phyloP scores from a whole-genome alignment of 2,329 filamentous ascomycete species.

The Talaromyces sp. region DNA sequence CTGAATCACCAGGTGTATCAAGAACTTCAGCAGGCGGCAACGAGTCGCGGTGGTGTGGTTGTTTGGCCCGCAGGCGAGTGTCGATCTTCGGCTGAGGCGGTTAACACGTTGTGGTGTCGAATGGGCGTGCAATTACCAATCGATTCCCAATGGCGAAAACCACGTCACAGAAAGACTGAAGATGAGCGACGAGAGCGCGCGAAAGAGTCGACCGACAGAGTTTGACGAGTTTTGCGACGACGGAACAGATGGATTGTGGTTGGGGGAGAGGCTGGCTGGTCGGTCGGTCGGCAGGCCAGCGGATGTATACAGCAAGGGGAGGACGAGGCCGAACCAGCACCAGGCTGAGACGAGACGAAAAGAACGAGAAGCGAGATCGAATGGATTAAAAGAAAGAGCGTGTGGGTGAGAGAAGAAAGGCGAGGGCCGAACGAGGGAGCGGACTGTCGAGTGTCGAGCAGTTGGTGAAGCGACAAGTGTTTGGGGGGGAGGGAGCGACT shows the following conservation, averaged over 20 bases:
- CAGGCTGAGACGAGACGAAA: slow-evolving; percentile 9
- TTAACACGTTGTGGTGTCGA: not conserved
- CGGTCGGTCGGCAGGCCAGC: not conserved
- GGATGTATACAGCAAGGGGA: slow-evolving; percentile 6
- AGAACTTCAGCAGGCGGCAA: not conserved
- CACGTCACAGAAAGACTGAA: not conserved
- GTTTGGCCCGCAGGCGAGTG: not conserved
- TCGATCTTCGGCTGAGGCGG: not conserved
- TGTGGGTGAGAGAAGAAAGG: slow-evolving; percentile 2
- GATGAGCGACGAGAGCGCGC: not conserved
- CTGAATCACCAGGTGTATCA: not conserved
- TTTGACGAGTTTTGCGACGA: not conserved
- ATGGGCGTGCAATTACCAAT: not conserved
- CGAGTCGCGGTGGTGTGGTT: not conserved
- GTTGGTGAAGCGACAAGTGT: slow-evolving; percentile 9
- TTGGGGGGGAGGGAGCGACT: slow-evolving; percentile 14
- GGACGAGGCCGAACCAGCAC: slow-evolving; percentile 10
- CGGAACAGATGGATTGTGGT: not conserved
- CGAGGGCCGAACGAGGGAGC: not conserved
- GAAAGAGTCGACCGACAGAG: not conserved
- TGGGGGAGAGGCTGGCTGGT: not conserved
- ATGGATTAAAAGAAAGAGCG: slow-evolving; percentile 10
- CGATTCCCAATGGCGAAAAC: not conserved
- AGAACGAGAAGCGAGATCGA: slow-evolving; percentile 6
- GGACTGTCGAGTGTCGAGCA: not conserved